Base-by-base conservation (phyloP, 2,329 filamentous ascomycete genomes). In the Trichoderma polysporum region DNA sequence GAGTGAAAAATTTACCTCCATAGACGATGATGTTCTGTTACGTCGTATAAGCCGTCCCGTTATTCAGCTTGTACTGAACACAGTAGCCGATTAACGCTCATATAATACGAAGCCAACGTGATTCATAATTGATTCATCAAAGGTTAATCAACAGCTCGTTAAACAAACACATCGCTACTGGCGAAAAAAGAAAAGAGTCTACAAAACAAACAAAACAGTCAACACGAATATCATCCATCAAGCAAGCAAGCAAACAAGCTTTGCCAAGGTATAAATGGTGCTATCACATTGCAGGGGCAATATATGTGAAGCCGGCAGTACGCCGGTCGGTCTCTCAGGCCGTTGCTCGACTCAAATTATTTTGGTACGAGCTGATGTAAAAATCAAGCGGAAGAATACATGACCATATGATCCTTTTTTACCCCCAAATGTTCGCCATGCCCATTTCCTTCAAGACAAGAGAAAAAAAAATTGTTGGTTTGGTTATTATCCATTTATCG, bases 261-360 rank as follows among this genome's bases (percentile, higher is more conserved):
- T 45, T 41, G 35, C 49, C 60, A 63, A 63, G 27, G 49, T 53
- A 54, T 41, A 54, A 61, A 63, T 54, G 49, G 60, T 54, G 33
- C 53, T 13, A 74, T 80, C 79, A 81, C 79, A 77, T 78, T 77
- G 71, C 19, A 72, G 68, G 73, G 70, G 72, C 74, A 73, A 74
- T 75, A 76, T 77, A 75, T 76, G 76, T 59, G 78, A 87, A 88
- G 87, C 87, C 87, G 88, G 88, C 87, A 86, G 80, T 75, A 76
- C 77, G 87, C 88, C 88, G 87, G 87, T 90, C 88, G 88, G 88
- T 86, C 88, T 90, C 87, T 89, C 79, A 88, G 87, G 88, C 88
- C 88, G 88, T 80, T 82, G 86, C 87, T 86, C 81, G 83, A 85
- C 84, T 85, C 78, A 76, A 83, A 61, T 45, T 9, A n/a, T 82